Conservation (phyloP, 257 asterid species). For the Capsicum chinense region DNA sequence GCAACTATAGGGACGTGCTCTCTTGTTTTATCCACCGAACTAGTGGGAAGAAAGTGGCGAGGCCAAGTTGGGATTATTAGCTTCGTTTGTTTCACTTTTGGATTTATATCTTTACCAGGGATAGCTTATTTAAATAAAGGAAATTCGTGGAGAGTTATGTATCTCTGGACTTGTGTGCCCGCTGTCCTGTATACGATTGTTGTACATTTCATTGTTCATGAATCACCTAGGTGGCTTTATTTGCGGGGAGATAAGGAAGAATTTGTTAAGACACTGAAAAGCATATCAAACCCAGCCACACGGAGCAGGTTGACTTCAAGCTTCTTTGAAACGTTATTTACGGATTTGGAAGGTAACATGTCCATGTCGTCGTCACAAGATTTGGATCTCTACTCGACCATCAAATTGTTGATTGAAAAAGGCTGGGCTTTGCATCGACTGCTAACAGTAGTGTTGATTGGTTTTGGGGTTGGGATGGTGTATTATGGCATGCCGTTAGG, state of each 20-base stretch:
- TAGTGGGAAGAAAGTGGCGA: conserved; percentile 70
- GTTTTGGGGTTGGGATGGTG: conserved; percentile 59
- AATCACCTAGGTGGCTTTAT: conserved; percentile 84
- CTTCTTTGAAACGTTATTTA: conserved; percentile 46
- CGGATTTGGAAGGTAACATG: conserved; percentile 22
- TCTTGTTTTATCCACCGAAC: conserved; percentile 63
- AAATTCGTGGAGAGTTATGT: conserved; percentile 63
- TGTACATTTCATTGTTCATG: conserved; percentile 42
- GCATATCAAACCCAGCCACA: conserved; percentile 44
- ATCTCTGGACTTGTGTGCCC: conserved; percentile 61
- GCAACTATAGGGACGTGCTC: conserved; percentile 62
- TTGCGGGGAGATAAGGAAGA: conserved; percentile 59
- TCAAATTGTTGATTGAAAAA: conserved; percentile 44
- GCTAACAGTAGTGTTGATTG: conserved; percentile 50
- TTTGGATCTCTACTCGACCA: conserved; percentile 49
- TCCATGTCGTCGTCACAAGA: conserved; percentile 26
- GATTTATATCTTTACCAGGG: conserved; percentile 65
- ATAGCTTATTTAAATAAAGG: conserved; percentile 44
- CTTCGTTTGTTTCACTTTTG: conserved; percentile 58
- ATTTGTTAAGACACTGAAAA: conserved; percentile 49
- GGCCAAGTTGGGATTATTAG: conserved; percentile 59
- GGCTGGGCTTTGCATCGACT: conserved; percentile 59
- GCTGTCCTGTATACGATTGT: conserved; percentile 41
- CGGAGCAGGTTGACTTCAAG: conserved; percentile 45
- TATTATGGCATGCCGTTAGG: conserved; percentile 88